phyloP scores from a whole-genome alignment of 2,329 filamentous ascomycete genomes.

The Epichloe hybrida region DNA sequence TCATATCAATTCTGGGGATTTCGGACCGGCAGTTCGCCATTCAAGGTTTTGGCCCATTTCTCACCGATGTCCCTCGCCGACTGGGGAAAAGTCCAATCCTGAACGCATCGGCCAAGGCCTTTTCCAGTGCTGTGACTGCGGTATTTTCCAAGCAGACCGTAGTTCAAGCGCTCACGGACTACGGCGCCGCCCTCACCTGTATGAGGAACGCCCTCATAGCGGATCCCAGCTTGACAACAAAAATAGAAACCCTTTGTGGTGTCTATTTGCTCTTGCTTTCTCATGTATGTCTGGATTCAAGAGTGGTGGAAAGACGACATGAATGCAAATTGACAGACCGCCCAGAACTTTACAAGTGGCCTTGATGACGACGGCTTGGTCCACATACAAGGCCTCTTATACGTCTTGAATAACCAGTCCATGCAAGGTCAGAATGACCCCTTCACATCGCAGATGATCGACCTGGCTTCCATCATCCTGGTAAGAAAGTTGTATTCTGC shows the following conservation, averaged over 20 bases:
- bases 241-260: constrained; percentile 22
- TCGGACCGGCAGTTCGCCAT: constrained; percentile 33
- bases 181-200: constrained; percentile 15
- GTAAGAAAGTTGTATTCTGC: not conserved
- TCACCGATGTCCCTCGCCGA: constrained; percentile 30
- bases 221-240: constrained; percentile 14
- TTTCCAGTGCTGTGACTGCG: constrained; percentile 14
- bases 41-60: constrained; percentile 30
- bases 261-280: constrained; percentile 24
- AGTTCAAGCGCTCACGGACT: constrained; percentile 15
- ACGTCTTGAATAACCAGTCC: constrained; percentile 2
- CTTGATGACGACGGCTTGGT: constrained; percentile 2
- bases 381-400: constrained; percentile 2
- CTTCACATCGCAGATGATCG: constrained; percentile 3
- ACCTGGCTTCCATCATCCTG: constrained; percentile 1
- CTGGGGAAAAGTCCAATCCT: constrained; percentile 32
- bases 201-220: constrained; percentile 13
- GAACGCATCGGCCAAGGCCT: constrained; percentile 23
- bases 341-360: constrained; percentile 1
- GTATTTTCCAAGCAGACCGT: constrained; percentile 12
- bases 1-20: constrained; percentile 21
- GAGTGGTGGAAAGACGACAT: not conserved
- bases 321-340: not conserved
- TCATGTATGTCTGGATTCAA: not conserved
- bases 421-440: not conserved